Evolutionary conservation across 2,329 filamentous ascomycete species (phyloP), one percentile per base, ranked within the genome.

Genomic region (Calonectria pauciramosa): DNA sequence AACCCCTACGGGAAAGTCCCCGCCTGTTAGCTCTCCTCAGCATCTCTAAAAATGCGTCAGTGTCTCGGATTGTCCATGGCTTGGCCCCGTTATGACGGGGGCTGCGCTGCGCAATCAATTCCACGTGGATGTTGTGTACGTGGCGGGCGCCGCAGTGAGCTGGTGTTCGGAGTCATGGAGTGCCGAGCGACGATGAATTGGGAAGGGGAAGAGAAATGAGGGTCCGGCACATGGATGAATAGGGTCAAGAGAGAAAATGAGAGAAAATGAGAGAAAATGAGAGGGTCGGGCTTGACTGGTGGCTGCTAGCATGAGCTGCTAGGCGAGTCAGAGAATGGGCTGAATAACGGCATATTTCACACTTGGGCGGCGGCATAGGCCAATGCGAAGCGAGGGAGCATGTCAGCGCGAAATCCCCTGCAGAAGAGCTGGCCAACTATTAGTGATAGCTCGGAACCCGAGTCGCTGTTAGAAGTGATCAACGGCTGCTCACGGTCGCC

Each of bases 291-390:
- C 60, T 67, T 64, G 34, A 30, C 9, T 32, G 30, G 30, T 32
- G 30, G 68, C 68, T 65, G 41, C 41, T 54, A 54, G 49, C 41
- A 41, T 38, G 18, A 20, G 44, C 44, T 69, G 16, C 59, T 32
- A 34, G 30, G 10, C 71, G 71, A 70, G 71, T 67, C 67, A 73
- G 68, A 52, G 20, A 28, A 38, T 38, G 52, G 56, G 38, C 56
- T 41, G n/a, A 41, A 63, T 38, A 41, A 63, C 56, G 23, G 36
- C 56, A 34, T 13, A 63, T 28, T 63, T 41, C 34, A 23, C 56
- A 41, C 4, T 41, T 63, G 23, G 56, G 34, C 34, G 36, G 56
- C 23, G 34, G 34, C 34, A 28, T 23, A 28, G n/a, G 32, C 67
- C 59, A 73, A 69, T 44, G 38, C 51, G 36, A 28, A 59, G 56